Evolutionary conservation across 495 filamentous ascomycete genomes (phyloP), one percentile per base, ranked within the genome.

Genomic region (Daldinia childiae): DNA sequence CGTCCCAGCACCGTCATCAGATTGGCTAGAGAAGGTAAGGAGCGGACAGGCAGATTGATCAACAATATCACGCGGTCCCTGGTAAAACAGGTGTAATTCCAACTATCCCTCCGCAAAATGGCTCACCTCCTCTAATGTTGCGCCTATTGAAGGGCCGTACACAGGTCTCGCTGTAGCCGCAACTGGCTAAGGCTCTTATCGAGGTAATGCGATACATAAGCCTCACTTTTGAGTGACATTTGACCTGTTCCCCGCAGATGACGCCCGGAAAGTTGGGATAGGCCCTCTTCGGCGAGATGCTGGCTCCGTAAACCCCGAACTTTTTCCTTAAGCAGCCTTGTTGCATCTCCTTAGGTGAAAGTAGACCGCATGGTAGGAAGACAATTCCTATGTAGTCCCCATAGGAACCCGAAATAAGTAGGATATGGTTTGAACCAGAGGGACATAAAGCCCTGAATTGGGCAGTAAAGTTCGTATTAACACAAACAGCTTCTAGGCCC

Each of bases 21-120:
- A 65, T 65, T 70, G 68, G 68, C 48, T 30, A 50, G 54, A 59
- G 8, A 51, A 51, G 17, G 39, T n/a, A 26, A 41, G 19, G 51
- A 45, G 51, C 36, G 2, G 54, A 34, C 26, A 11, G 52, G 55
- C 41, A 55, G 36, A 56, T 50, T 43, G 14, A 43, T 48, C 57
- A 43, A 50, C 48, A 21, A 41, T 55, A 60, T 45, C 57, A 45
- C 57, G 57, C 57, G 36, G 21, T 11, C 36, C 39, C 15, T 30
- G 50, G 50, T 54, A 30, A 12, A 58, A 29, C 17, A 17, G 6
- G 24, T 9, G n/a, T 24, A 60, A 41, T 60, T 43, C 36, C 36
- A 29, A 45, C 36, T 41, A 29, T 19, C 3, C 21, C 11, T 41
- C 57, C 17, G 38, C 21, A 43, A 29, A 43, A 43, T 59, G 14